Evolutionary conservation across 176 grass and related monocot genomes (phyloP).

Genomic region (Hordeum marinum): DNA sequence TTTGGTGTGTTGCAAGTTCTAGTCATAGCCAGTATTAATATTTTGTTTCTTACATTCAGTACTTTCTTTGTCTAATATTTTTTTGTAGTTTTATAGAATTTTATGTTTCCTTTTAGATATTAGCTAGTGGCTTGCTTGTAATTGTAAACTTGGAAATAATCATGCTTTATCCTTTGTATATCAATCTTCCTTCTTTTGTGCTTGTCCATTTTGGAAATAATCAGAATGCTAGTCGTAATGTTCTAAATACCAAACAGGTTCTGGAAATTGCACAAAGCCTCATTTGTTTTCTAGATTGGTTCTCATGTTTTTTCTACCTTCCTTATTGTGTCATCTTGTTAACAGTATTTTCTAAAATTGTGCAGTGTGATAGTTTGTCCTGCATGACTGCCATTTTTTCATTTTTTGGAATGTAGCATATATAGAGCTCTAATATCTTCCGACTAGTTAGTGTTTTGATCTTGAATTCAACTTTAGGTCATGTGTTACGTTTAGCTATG

Average conservation of each 20-base stretch:
- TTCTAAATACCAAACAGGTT: background rate
- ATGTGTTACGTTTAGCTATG: background rate
- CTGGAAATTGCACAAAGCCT: background rate
- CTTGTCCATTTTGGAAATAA: background rate
- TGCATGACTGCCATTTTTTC: slow-evolving; percentile 4
- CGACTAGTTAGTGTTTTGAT: background rate
- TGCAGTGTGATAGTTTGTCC: background rate
- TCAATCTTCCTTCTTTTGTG: background rate
- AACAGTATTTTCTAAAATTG: background rate
- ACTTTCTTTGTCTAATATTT: background rate
- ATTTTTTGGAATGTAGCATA: slow-evolving; percentile 8
- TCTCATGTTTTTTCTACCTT: background rate
- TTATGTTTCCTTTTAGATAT: background rate
- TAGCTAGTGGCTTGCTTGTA: background rate
- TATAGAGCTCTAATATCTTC: background rate
- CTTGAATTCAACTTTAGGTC: background rate
- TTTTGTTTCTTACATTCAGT: slow-evolving; percentile 5
- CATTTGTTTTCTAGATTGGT: background rate
- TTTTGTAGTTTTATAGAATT: background rate
- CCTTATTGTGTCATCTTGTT: background rate
- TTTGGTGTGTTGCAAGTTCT: background rate
- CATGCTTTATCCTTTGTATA: background rate
- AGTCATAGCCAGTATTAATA: background rate
- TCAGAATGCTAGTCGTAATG: background rate
- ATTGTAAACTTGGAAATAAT: slow-evolving; percentile 1